Base-by-base conservation (phyloP, 2,329 filamentous ascomycete species). In the Alternaria ethzedia region DNA sequence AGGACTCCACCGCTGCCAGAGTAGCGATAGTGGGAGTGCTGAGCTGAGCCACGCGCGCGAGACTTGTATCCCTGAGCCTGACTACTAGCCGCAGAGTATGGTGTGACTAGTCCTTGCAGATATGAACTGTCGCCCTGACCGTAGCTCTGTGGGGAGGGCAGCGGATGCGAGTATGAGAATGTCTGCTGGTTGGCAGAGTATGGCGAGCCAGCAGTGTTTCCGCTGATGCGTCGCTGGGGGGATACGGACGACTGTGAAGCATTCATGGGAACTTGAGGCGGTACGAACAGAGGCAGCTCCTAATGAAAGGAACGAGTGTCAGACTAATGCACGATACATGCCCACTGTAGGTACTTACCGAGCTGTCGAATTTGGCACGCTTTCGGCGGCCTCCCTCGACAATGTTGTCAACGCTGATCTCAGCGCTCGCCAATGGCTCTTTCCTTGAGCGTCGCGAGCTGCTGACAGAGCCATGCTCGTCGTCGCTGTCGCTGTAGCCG, bases 211-310 rank as follows among this genome's bases (percentile, higher is more conserved):
- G 77, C 90, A 83, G 83, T 92, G 84, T 83, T 91, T 80, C 82
- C 92, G 82, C 92, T 87, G 81, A 91, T 85, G 54, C 93, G 92
- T 75, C 95, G 91, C 77, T 94, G 93, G 64, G 95, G 95, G 26
- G 95, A 98, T 55, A 97, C 91, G 20, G 95, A 98, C n/a, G 94
- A 95, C 74, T 95, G 94, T n/a, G 95, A 97, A n/a, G 92, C 91
- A 54, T 93, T 91, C 70, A 95, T 91, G 52, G 95, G 95, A 83
- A 97, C 78, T 63, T 81, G 79, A 61, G 78, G 95, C 65, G 95
- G 95, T 67, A 93, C 94, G 80, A 98, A 99, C 57, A 99, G 86
- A 59, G 96, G 96, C 57, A 99, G 86, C 87, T 98, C 95, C 96
- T 99, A 79, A 79, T 64, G 70, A 54, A 65, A 66, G 67, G 68